phyloP scores from a whole-genome alignment of 495 filamentous ascomycete genomes.

The Aspergillus ostianus region DNA sequence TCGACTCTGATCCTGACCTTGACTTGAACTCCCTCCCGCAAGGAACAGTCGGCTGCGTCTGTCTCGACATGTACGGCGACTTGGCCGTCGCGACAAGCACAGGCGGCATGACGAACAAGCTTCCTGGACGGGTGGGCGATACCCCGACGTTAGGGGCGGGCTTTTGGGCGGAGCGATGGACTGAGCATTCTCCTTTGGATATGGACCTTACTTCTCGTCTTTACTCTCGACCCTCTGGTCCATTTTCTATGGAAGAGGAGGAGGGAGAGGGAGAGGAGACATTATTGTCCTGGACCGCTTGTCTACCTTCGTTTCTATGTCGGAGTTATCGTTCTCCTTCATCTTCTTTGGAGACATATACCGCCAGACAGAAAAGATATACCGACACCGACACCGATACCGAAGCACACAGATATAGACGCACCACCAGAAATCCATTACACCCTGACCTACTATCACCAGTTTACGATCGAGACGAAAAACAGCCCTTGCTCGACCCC shows the following conservation, averaged over 20 bases:
- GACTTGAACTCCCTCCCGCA: slow-evolving; percentile 44
- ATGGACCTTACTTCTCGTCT: not conserved
- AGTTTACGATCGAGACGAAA: no score
- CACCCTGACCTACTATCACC: no score
- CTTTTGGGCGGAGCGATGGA: slow-evolving; percentile 71
- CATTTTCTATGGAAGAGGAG: not conserved
- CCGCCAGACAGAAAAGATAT: no score
- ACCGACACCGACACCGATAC: no score
- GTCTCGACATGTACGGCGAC: slow-evolving; percentile 69
- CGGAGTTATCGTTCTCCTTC: not conserved
- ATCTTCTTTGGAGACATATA: not conserved
- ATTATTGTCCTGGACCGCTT: not conserved
- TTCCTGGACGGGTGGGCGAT: slow-evolving; percentile 81
- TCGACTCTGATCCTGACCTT: not conserved
- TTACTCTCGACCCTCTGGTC: not conserved
- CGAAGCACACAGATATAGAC: no score
- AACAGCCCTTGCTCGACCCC: no score
- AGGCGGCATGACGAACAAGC: slow-evolving; percentile 85
- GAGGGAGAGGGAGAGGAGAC: slow-evolving; percentile 1
- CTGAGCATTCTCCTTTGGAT: not conserved
- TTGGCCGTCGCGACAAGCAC: slow-evolving; percentile 82
- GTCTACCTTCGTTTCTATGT: not conserved
- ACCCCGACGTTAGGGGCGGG: slow-evolving; percentile 84
- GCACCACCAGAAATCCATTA: no score
- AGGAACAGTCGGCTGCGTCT: slow-evolving; percentile 82